Evolutionary conservation across 768 basidiomycete species (phyloP).

Genomic region (Tylopilus balloui): DNA sequence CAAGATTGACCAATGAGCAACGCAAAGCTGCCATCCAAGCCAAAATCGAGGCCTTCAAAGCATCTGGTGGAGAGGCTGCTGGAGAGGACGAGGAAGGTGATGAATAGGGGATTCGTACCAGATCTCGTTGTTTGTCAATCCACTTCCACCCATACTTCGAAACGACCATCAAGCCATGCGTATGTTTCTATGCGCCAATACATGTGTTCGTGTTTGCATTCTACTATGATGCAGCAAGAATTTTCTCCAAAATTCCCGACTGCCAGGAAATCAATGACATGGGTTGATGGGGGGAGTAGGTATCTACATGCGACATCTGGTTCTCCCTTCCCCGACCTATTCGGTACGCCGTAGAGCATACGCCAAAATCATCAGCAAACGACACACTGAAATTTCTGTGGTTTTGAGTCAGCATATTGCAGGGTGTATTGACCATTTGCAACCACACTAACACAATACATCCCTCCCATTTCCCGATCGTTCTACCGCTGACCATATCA

Average conservation of each 20-base stretch:
- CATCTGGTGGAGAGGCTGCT: conserved; percentile 45
- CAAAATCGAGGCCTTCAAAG: conserved; percentile 90
- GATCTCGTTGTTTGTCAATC: not conserved
- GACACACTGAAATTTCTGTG: conserved; percentile 60
- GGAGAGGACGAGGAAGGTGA: conserved; percentile 45
- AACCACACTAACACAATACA: conserved; percentile 57
- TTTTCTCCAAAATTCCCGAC: conserved; percentile 41
- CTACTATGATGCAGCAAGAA: conserved; percentile 26
- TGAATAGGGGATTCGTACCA: conserved; percentile 44
- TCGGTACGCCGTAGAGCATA: conserved; percentile 57
- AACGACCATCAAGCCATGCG: conserved; percentile 13
- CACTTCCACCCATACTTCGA: conserved; percentile 5
- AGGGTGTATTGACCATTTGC: not conserved
- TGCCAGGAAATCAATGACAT: conserved; percentile 54
- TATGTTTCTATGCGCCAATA: conserved; percentile 19
- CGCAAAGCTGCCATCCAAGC: conserved; percentile 75
- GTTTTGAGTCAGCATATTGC: conserved; percentile 5
- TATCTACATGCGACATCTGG: conserved; percentile 40
- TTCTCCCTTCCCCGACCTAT: conserved; percentile 40
- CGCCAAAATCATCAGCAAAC: conserved; percentile 44
- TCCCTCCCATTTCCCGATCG: conserved; percentile 76
- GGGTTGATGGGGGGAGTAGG: conserved; percentile 33
- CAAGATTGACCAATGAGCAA: conserved; percentile 70
- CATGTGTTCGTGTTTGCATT: conserved; percentile 7
- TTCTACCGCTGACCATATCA: conserved; percentile 58